Base-by-base conservation (phyloP, 2,329 filamentous ascomycete genomes). In the Eutypella sp. region DNA sequence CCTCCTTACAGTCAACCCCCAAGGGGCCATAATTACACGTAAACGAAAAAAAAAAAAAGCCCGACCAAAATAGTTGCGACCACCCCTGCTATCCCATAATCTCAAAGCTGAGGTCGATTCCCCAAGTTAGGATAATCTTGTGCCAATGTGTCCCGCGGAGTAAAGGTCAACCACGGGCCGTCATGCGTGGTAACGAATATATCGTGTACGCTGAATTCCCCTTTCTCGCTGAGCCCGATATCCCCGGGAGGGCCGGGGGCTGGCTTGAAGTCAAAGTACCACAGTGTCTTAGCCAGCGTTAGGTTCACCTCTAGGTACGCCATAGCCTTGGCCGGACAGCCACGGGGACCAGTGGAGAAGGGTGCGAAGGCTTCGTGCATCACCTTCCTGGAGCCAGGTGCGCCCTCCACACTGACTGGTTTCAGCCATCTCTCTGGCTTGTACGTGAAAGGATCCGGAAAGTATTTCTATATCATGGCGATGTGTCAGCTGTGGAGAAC, bases 261-360 rank as follows among this genome's bases (percentile, higher is more conserved):
- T 6, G 39, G 29, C 29, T 52, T 38, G 10, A 70, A 45, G 48
- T 71, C 69, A 44, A 65, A 73, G 49, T 66, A 48, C 42, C 56
- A 71, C 41, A 73, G 33, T 5, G 70, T 57, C 23, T 68, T 57
- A 25, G 69, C 70, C 15, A 72, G 62, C 1, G 65, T 67, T 3
- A 72, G 52, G 7, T 61, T 65, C 47, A 72, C 51, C 55, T 73
- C 70, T 41, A 68, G 65, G 48, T 72, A 68, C 8, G 70, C 69
- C 16, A 72, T 56, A 2, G 66, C 58, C 61, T 75, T 76, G 0
- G 72, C 74, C 41, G 76, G 70, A 56, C 74, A 78, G 4, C 70
- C 69, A 3, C 73, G 56, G 2, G 70, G 13, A 3, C 46, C 48
- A 16, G 41, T 24, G 5, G 46, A 52, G 29, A 50, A 50, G 11